These are phyloP conservation scores for Cerrena zonata DNA, from an alignment of 1,284 basidiomycete species.

Conservation along the genomic window DNA sequence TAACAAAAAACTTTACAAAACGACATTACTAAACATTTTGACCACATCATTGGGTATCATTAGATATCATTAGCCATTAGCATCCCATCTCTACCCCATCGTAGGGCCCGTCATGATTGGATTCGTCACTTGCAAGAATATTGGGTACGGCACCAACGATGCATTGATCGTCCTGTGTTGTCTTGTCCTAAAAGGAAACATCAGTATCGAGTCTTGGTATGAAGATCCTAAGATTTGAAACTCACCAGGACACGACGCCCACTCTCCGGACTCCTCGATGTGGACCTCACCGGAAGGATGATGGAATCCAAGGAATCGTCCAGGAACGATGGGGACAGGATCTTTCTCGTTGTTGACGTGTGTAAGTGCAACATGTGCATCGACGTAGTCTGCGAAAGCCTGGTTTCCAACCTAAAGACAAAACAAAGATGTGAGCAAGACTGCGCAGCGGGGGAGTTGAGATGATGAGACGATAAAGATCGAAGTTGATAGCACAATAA, in stretches of 20 bases:
- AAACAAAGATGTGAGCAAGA: neutral
- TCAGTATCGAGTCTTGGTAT: neutral
- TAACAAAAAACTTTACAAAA: no score
- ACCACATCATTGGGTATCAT: no score
- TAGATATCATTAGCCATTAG: conserved; percentile 16
- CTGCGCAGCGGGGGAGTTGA: neutral
- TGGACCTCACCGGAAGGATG: conserved; percentile 60
- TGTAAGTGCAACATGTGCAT: conserved; percentile 30
- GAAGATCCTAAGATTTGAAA: neutral
- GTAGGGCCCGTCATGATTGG: conserved; percentile 55
- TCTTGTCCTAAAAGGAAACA: conserved; percentile 42
- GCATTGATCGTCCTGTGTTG: conserved; percentile 46
- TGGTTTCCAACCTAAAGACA: conserved; percentile 47
- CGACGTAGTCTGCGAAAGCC: conserved; percentile 53
- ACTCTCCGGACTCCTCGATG: conserved; percentile 42
- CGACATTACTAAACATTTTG: no score
- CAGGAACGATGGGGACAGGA: conserved; percentile 28
- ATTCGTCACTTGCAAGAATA: conserved; percentile 37
- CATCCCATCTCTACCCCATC: conserved; percentile 50
- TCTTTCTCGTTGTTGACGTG: conserved; percentile 30
- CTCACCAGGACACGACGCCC: conserved; percentile 43
- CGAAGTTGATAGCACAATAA: no score
- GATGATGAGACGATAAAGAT: neutral
- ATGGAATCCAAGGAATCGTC: conserved; percentile 43
- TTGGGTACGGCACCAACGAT: conserved; percentile 48